A percentile compares a stretch with the other conserved stretches of the same genome.
Conservation (phyloP, 345 rosid species). For the Turritis glabra region DNA sequence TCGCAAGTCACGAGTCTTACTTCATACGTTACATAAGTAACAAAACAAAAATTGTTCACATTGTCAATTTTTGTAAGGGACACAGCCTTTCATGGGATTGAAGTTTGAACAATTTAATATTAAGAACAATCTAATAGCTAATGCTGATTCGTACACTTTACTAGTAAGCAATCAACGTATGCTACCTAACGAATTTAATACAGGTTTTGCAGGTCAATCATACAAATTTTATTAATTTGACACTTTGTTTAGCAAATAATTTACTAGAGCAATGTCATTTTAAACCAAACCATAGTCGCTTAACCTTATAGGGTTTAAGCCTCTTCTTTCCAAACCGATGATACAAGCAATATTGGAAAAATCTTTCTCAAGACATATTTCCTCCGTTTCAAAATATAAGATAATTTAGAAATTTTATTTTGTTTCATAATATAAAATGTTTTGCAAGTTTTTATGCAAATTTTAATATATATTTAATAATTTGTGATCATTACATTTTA, state of each 20-base stretch:
- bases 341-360: too few species aligned
- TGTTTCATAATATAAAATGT: too few species aligned
- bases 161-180: slow-evolving; percentile 27
- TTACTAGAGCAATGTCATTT: too few species aligned
- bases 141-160: not conserved
- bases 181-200: slow-evolving; percentile 34
- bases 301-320: too few species aligned
- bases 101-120: slow-evolving; percentile 3
- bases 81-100: not conserved
- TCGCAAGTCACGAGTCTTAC: slow-evolving; percentile 19
- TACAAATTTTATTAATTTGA: not conserved
- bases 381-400: too few species aligned
- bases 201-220: slow-evolving; percentile 22
- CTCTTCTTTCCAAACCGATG: too few species aligned
- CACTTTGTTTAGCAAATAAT: not conserved
- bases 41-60: not conserved
- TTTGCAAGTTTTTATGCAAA: too few species aligned
- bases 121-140: not conserved
- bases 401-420: too few species aligned
- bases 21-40: slow-evolving; percentile 23
- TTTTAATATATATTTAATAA: too few species aligned
- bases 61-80: not conserved
- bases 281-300: too few species aligned
- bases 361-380: too few species aligned
- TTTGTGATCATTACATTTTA: too few species aligned